Evolutionary conservation across 192 early-diverging fungal species (phyloP), one percentile per base, ranked within the genome.

Genomic region (Funneliformis mosseae): DNA sequence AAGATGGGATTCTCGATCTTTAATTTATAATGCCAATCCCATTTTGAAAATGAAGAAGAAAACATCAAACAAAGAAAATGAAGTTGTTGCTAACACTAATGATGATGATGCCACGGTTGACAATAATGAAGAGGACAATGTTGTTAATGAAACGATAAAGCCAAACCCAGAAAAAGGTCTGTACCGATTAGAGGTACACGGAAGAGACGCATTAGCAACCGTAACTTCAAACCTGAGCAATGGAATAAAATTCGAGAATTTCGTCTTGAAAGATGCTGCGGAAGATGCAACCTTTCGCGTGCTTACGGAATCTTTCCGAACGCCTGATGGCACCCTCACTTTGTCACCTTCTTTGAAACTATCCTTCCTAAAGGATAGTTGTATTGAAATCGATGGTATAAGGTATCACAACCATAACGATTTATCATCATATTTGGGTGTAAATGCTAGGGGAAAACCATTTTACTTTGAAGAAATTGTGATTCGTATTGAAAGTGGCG

Each of bases 401-500:
- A 41, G 28, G 28, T 69, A 69, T 41, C 14, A 27, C 33, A 41
- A 33, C 11, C 28, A 69, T 12, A 69, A 69, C 11, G 67, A 69
- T 69, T 27, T 69, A 41, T 69, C 27, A 39, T 2, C 67, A 33
- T 69, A 69, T 16, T 69, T 28, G 25, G 67, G 67, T 8, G 28
- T 69, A 41, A 33, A 23, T 16, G 28, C 67, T 7, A 69, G 27
- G 28, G 67, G 67, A 2, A 69, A 69, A 69, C 67, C 67, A 38
- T 69, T 69, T 9, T 69, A 69, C 28, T 69, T 69, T 69, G 67
- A 69, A n/a, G 67, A 69, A 38, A 41, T 41, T 5, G 67, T 69
- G 67, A 33, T 69, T 69, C 27, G 67, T 5, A 33, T 69, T 41
- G 28, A 69, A 21, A n/a, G 28, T 21, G 67, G 67, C 28, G 10